These are phyloP conservation scores for Aurifilum marmelostoma DNA, from an alignment of 2,329 filamentous ascomycete species.

Conservation along the genomic window DNA sequence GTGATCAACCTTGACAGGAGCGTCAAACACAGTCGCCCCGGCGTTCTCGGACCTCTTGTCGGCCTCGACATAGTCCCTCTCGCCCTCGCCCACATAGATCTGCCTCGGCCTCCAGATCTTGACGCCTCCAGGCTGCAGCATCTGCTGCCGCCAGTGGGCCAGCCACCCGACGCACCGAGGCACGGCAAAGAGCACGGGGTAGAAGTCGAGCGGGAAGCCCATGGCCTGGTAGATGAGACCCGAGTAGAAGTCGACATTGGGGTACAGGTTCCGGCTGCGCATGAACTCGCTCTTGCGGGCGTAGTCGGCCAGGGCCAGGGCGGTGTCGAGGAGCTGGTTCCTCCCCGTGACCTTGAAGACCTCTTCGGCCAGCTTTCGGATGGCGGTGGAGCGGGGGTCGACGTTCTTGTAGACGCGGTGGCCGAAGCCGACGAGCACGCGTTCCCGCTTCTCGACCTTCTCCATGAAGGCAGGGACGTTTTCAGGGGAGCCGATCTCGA, in stretches of 20 bases:
- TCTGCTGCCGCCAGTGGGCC: slow-evolving; percentile 56
- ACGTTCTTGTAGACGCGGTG: slow-evolving; percentile 59
- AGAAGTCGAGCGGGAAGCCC: slow-evolving; percentile 57
- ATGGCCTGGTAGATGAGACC: slow-evolving; percentile 57
- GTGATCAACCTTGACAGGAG: slow-evolving; percentile 42
- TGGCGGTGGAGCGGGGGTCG: slow-evolving; percentile 55
- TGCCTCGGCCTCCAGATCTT: slow-evolving; percentile 57
- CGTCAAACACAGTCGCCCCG: slow-evolving; percentile 40
- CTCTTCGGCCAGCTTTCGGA: slow-evolving; percentile 52
- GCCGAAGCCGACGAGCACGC: slow-evolving; percentile 58
- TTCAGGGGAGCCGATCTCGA: slow-evolving; percentile 53
- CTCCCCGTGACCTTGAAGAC: slow-evolving; percentile 54
- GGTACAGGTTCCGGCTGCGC: slow-evolving; percentile 52
- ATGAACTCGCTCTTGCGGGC: slow-evolving; percentile 52
- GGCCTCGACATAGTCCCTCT: slow-evolving; percentile 49
- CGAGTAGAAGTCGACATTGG: slow-evolving; percentile 57
- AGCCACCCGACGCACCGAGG: slow-evolving; percentile 55
- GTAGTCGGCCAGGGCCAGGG: slow-evolving; percentile 49
- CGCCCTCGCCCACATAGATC: slow-evolving; percentile 49
- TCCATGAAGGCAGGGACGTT: slow-evolving; percentile 55
- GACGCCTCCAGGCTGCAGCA: slow-evolving; percentile 49
- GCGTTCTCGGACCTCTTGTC: slow-evolving; percentile 40
- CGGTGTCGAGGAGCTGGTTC: slow-evolving; percentile 55
- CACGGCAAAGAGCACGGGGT: slow-evolving; percentile 55
- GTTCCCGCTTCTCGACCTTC: slow-evolving; percentile 53